Percentiles rank a stretch among this genome's conserved stretches.
These are phyloP conservation scores for Exsudoporus floridanus DNA, from an alignment of 1,284 basidiomycete genomes.

Conservation along the genomic window DNA sequence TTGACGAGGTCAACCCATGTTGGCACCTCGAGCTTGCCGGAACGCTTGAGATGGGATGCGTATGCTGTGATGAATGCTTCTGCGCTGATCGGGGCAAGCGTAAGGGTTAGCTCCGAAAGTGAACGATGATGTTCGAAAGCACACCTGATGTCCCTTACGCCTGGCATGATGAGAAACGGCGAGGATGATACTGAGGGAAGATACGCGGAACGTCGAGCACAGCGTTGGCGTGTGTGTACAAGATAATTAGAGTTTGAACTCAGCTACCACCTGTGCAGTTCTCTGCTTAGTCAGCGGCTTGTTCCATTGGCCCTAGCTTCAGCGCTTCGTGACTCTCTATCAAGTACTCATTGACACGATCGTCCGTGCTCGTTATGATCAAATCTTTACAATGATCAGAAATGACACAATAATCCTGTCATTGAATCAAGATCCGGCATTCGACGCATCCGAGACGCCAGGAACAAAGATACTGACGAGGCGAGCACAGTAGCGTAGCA, in stretches of 20 bases:
- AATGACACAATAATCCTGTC: too few species aligned
- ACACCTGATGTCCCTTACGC: conserved; percentile 89
- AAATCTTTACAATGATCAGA: too few species aligned
- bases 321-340: too few species aligned
- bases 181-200: conserved; percentile 33
- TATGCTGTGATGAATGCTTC: conserved; percentile 91
- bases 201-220: conserved; percentile 44
- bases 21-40: conserved; percentile 97
- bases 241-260: conserved; percentile 41
- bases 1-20: conserved; percentile 99
- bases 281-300: conserved; percentile 39
- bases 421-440: too few species aligned
- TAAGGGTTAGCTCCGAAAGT: neutral
- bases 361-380: too few species aligned
- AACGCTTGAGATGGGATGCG: conserved; percentile 91
- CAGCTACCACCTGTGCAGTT: conserved; percentile 48
- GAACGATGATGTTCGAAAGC: conserved; percentile 20
- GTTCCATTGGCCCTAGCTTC: neutral
- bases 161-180: conserved; percentile 68
- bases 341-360: too few species aligned
- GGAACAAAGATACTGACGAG: too few species aligned
- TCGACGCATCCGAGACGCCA: too few species aligned
- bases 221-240: conserved; percentile 39
- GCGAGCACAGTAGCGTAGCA: too few species aligned
- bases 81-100: conserved; percentile 52